Percentiles rank a stretch among this genome's conserved stretches.
Conservation (phyloP, 768 basidiomycete genomes). For the Mycena crocata region DNA sequence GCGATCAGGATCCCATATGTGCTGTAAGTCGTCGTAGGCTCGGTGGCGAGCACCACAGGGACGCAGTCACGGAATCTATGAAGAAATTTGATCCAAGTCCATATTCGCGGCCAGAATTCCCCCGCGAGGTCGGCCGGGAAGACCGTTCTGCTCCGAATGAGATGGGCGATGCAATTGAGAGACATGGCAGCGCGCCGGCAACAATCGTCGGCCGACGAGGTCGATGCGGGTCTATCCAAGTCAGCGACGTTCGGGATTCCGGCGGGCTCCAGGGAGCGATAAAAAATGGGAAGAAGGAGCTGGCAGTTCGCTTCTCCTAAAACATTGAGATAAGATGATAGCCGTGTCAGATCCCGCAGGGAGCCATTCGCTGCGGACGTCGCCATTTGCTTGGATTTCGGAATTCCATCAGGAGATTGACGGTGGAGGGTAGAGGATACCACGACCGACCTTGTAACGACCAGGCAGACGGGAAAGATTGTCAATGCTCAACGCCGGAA, state of each 20-base stretch:
- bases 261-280: conserved; percentile 5
- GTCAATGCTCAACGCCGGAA: conserved; percentile 14
- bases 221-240: conserved; percentile 2
- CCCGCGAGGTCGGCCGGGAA: conserved; percentile 1
- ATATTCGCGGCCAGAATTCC: conserved; percentile 12
- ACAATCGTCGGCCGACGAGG: conserved; percentile 4
- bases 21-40: conserved; percentile 9
- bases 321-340: conserved; percentile 1
- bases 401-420: conserved; percentile 6
- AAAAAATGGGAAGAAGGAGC: conserved; percentile 13
- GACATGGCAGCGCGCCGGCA: conserved; percentile 4
- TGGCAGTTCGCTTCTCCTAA: conserved; percentile 1
- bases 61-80: conserved; percentile 7
- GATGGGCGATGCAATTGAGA: conserved; percentile 10
- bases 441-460: conserved; percentile 8
- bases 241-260: neutral
- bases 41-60: conserved; percentile 1
- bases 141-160: neutral
- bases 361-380: conserved; percentile 16
- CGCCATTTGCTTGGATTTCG: conserved; percentile 9
- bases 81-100: conserved; percentile 17
- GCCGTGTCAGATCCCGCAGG: neutral
- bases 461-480: conserved; percentile 10
- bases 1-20: conserved; percentile 12
- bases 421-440: neutral